Evolutionary conservation across 495 filamentous ascomycete genomes (phyloP), one percentile per base, ranked within the genome.

Genomic region (Tuber microsphaerosporum): DNA sequence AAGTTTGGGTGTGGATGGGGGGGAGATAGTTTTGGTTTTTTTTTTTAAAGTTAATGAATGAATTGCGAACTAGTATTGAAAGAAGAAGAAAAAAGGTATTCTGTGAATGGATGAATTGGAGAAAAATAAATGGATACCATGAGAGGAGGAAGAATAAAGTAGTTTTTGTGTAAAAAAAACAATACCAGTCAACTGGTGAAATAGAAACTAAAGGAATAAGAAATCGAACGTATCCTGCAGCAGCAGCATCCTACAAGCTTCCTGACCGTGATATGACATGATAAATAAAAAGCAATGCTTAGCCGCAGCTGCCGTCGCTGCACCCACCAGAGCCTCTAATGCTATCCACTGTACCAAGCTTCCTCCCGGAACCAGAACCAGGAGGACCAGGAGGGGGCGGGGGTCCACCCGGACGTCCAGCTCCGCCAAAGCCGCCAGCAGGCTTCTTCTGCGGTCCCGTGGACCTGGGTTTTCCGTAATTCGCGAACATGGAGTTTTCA

Each of bases 401-500:
- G 26, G 56, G 56, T 31, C 56, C 56, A 17, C 56, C 78, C 14
- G 71, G 44, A 34, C 69, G 37, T 22, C 78, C 78, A 0, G 78
- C 43, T 26, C 76, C 76, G 9, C 73, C 79, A 1, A 26, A 39
- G 12, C 48, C 68, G 37, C 78, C 73, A 6, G 71, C 48, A 42
- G 39, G 61, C 56, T 51, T 48, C 56, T 34, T 73, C 72, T 46
- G 51, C 39, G 20, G 46, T 16, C 17, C 44, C 45, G n/a, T 44
- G 16, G 31, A 44, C 45, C 34, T 70, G 16, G 31, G 51, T 22
- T 46, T 69, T 43, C 61, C 41, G 46, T 83, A 65, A 89, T 84
- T 77, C 92, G 56, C 93, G 83, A 91, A 93, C 31, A 84, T 80
- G 2, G 90, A 92, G 41, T 85, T 85, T 81, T 90, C 87, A 0